Evolutionary conservation across 257 asterid species (phyloP), one percentile per base, ranked within the genome.

Genomic region (Cynanchum wilfordii): DNA sequence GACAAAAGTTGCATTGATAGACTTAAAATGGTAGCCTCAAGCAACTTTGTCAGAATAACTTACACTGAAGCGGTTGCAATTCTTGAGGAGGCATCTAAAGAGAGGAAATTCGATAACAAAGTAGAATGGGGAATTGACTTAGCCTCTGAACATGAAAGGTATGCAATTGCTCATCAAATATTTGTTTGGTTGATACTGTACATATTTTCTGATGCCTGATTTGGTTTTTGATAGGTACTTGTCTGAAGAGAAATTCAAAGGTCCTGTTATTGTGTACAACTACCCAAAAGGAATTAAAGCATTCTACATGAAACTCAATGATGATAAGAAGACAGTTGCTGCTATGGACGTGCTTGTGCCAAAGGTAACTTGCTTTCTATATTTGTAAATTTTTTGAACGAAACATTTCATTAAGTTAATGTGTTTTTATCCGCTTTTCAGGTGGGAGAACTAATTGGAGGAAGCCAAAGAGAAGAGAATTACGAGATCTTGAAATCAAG

Each of bases 291-390:
- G 83, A 7, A 92, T 92, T 75, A 95, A 95, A 86, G 96, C 99
- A 54, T 92, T 90, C 79, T 92, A 95, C 84, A 95, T 95, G 99
- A 95, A 95, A 88, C 88, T 95, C 80, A 95, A 95, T 62, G 97
- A 90, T 56, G 99, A 95, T 81, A 76, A 89, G 16, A 87, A 84
- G 86, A 95, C 98, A 55, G 99, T 95, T 81, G 99, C 99, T 62
- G 99, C 99, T 33, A 95, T 95, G 99, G 99, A 95, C 76, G 95
- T 92, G 73, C 99, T 95, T 73, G 99, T 95, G 69, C 99, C 99
- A 10, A 95, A 90, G 93, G 99, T 92, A 66, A 20, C 38, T 16
- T 38, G 45, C 25, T 68, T 10, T 2, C 0, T 24, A 4, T 68
- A 42, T 29, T 1, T 15, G n/a, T 10, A 33, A 33, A 33, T 2